Percentiles rank a stretch among this genome's conserved stretches.
phyloP scores from a whole-genome alignment of 2,329 filamentous ascomycete genomes.

The Curvularia eragrostidis region DNA sequence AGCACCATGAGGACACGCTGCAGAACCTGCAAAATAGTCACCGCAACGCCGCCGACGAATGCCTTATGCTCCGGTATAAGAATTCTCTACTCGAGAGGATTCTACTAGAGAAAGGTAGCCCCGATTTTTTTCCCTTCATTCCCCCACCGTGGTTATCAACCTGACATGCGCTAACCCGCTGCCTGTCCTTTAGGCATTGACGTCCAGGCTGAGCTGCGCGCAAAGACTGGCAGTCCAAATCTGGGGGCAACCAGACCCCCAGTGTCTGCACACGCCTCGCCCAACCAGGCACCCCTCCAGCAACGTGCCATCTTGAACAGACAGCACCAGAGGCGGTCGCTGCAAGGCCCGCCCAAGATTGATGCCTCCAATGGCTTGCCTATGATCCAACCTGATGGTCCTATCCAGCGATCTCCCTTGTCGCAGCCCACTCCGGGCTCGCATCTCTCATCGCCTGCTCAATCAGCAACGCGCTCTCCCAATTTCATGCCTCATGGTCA shows the following conservation, averaged over 20 bases:
- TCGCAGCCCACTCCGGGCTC: conserved; percentile 83
- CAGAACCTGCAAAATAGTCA: conserved; percentile 93
- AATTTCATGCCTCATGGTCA: conserved; percentile 65
- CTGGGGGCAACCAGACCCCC: conserved; percentile 67
- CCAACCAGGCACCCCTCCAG: conserved; percentile 68
- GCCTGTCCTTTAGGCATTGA: conserved; percentile 75
- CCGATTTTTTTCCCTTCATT: not conserved
- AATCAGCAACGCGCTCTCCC: conserved; percentile 64
- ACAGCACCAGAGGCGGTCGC: conserved; percentile 74
- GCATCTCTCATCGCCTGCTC: conserved; percentile 72
- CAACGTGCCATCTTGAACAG: conserved; percentile 83
- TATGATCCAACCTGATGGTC: conserved; percentile 50
- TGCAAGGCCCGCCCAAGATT: conserved; percentile 76
- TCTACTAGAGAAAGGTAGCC: conserved; percentile 87
- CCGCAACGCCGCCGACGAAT: conserved; percentile 92
- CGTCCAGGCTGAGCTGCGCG: conserved; percentile 91
- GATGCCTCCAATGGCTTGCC: conserved; percentile 57
- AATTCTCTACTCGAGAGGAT: conserved; percentile 96
- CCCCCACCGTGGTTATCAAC: not conserved
- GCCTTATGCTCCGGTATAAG: conserved; percentile 97
- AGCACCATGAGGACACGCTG: conserved; percentile 92
- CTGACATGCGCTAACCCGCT: conserved; percentile 25
- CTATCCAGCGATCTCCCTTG: conserved; percentile 68
- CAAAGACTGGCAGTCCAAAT: conserved; percentile 88
- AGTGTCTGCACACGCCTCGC: conserved; percentile 64